phyloP scores from a whole-genome alignment of 2,329 filamentous ascomycete species.

The Calonectria naviculata region DNA sequence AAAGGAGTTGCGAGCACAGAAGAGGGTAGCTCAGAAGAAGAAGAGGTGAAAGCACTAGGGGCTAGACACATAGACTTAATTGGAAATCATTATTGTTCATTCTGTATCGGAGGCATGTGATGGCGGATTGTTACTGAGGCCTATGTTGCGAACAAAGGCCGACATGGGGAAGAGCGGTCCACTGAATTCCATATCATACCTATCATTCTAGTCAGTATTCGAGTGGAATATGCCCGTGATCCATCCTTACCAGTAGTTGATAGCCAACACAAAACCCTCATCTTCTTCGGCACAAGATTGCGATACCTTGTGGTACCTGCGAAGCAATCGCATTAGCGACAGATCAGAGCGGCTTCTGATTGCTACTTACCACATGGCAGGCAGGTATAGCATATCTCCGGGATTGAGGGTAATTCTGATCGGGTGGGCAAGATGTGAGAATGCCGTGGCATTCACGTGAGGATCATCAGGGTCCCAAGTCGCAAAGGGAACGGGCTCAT shows the following conservation, averaged over 20 bases:
- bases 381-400: slow-evolving; percentile 86
- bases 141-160: slow-evolving; percentile 62
- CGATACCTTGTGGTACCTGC: slow-evolving; percentile 82
- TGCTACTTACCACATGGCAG: slow-evolving; percentile 76
- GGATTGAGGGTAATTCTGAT: slow-evolving; percentile 75
- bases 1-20: slow-evolving; percentile 92
- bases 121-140: slow-evolving; percentile 28
- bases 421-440: slow-evolving; percentile 69
- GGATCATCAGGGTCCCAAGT: slow-evolving; percentile 80
- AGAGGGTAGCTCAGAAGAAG: slow-evolving; percentile 80
- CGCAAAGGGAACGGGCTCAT: slow-evolving; percentile 70
- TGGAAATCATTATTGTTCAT: slow-evolving; percentile 21
- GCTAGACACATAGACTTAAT: slow-evolving; percentile 24
- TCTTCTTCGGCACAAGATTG: slow-evolving; percentile 75
- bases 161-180: slow-evolving; percentile 74
- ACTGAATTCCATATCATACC: slow-evolving; percentile 84
- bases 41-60: slow-evolving; percentile 50
- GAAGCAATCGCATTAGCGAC: background rate
- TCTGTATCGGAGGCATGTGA: slow-evolving; percentile 18
- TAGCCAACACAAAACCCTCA: slow-evolving; percentile 80
- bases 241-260: slow-evolving; percentile 80
- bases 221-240: background rate
- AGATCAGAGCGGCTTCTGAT: background rate
- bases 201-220: slow-evolving; percentile 43
- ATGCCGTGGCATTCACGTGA: slow-evolving; percentile 59